Evolutionary conservation across 2,329 filamentous ascomycete genomes (phyloP).

Genomic region (Magnaporthiopsis rhizophila): DNA sequence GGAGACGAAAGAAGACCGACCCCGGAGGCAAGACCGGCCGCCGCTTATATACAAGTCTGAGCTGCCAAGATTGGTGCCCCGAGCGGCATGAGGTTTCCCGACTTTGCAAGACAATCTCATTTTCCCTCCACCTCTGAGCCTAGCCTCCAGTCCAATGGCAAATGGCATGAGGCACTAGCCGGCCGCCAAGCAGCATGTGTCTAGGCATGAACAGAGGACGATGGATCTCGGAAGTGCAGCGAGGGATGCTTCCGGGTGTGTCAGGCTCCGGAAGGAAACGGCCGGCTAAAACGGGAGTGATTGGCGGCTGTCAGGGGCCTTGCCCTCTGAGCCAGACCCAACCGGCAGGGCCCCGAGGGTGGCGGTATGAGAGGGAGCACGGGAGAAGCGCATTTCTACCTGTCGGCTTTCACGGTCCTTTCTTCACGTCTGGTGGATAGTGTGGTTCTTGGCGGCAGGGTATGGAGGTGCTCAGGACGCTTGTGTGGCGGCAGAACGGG

Average conservation of each 20-base stretch:
- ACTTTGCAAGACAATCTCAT: not conserved
- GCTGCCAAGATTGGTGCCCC: constrained; percentile 6
- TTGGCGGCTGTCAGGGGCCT: not conserved
- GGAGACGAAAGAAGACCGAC: constrained; percentile 18
- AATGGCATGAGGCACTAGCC: constrained; percentile 20
- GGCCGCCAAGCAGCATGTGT: not conserved
- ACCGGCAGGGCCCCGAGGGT: not conserved
- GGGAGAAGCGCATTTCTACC: not conserved
- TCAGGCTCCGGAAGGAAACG: constrained; percentile 26
- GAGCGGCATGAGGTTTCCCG: not conserved
- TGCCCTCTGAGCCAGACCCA: constrained; percentile 5
- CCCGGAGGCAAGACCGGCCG: not conserved
- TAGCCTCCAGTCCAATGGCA: not conserved
- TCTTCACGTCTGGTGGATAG: not conserved
- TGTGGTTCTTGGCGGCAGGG: not conserved
- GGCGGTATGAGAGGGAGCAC: not conserved
- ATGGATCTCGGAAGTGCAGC: constrained; percentile 28
- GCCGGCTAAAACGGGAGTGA: constrained; percentile 22
- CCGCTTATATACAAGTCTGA: constrained; percentile 28
- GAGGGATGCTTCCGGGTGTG: constrained; percentile 31
- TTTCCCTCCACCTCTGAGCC: not conserved
- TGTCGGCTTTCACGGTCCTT: not conserved
- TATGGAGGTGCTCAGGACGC: not conserved
- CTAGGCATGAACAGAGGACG: constrained; percentile 16
- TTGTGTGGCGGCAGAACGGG: not conserved